These are phyloP conservation scores for Emmonsiellopsis sp. DNA, from an alignment of 2,329 filamentous ascomycete genomes.

Conservation along the genomic window DNA sequence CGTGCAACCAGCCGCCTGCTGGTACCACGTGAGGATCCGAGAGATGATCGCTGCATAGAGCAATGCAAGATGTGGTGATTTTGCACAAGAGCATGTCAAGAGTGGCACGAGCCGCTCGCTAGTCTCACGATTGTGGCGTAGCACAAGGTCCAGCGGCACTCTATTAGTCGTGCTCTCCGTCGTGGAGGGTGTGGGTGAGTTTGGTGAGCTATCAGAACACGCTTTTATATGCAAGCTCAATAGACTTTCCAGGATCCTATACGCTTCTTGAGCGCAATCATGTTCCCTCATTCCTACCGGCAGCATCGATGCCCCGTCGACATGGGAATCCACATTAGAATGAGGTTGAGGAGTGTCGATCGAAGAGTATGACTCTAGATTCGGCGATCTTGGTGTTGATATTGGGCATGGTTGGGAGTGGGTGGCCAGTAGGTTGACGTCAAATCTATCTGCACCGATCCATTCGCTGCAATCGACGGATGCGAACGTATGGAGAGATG, in stretches of 20 bases:
- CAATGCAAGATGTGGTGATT: slow-evolving; percentile 13
- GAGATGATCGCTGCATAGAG: slow-evolving; percentile 19
- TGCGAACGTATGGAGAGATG: no score
- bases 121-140: slow-evolving; percentile 18
- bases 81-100: slow-evolving; percentile 15
- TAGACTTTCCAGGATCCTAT: slow-evolving; percentile 7
- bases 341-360: not conserved
- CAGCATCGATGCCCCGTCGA: not conserved
- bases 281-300: slow-evolving; percentile 3
- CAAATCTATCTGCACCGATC: no score
- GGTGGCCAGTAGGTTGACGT: no score
- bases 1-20: slow-evolving; percentile 13
- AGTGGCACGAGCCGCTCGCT: slow-evolving; percentile 14
- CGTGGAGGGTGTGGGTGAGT: not conserved
- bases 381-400: no score
- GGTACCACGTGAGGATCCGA: slow-evolving; percentile 17
- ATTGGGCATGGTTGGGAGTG: no score
- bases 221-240: not conserved
- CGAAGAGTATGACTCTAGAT: no score
- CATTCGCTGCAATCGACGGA: no score
- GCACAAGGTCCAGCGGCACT: slow-evolving; percentile 15
- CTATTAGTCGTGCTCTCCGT: not conserved
- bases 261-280: slow-evolving; percentile 9
- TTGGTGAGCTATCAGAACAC: not conserved
- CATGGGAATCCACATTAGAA: not conserved